These are phyloP conservation scores for Drechmeria coniospora DNA, from an alignment of 2,329 filamentous ascomycete species.

Conservation along the genomic window DNA sequence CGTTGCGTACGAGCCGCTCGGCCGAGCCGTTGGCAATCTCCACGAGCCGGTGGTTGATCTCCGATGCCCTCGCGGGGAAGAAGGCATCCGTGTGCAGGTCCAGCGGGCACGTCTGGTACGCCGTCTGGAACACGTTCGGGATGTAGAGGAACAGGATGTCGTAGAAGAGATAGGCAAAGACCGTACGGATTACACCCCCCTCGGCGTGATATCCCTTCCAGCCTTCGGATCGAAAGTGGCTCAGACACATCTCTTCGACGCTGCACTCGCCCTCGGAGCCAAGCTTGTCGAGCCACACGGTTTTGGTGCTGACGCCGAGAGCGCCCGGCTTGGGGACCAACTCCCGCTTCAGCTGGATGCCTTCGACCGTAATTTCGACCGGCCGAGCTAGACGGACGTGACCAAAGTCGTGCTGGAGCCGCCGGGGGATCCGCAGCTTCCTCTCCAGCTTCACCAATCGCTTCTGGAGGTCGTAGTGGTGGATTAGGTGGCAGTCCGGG, in stretches of 20 bases:
- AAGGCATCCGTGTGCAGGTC: slow-evolving; percentile 91
- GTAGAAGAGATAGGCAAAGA: slow-evolving; percentile 83
- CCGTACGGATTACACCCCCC: slow-evolving; percentile 78
- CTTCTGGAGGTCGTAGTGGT: slow-evolving; percentile 89
- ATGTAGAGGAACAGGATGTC: slow-evolving; percentile 87
- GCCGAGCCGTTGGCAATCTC: slow-evolving; percentile 77
- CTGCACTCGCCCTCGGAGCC: slow-evolving; percentile 59
- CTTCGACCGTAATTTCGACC: slow-evolving; percentile 57
- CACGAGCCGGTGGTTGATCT: slow-evolving; percentile 76
- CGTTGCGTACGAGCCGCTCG: slow-evolving; percentile 44
- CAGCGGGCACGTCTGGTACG: slow-evolving; percentile 84
- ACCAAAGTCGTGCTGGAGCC: slow-evolving; percentile 83
- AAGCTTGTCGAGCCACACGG: slow-evolving; percentile 71
- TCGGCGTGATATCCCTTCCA: slow-evolving; percentile 95
- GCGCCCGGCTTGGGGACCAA: slow-evolving; percentile 24
- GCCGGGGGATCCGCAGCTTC: slow-evolving; percentile 63
- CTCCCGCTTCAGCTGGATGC: slow-evolving; percentile 58
- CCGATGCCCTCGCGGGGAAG: slow-evolving; percentile 68
- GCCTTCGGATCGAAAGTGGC: slow-evolving; percentile 63
- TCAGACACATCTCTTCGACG: slow-evolving; percentile 90
- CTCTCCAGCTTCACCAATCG: slow-evolving; percentile 84
- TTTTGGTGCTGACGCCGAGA: slow-evolving; percentile 45
- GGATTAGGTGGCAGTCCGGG: slow-evolving; percentile 75
- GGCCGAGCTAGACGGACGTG: slow-evolving; percentile 69
- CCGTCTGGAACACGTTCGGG: slow-evolving; percentile 93